Conservation (phyloP, 305 asterid genomes). For the Rubia peregrina region DNA sequence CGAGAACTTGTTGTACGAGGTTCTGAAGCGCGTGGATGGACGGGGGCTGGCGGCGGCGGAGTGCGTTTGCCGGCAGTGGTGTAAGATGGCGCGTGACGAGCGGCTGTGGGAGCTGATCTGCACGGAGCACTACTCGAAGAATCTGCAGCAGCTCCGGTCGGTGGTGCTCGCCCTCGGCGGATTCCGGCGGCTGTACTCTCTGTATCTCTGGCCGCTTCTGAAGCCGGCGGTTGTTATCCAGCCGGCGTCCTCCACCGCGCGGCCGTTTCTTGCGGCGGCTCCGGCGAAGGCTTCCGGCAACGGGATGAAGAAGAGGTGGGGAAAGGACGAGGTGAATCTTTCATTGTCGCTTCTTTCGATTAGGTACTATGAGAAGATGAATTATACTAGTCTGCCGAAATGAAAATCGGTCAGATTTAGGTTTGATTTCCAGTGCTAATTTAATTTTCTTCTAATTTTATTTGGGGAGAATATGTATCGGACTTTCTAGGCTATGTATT, state of each 20-base stretch:
- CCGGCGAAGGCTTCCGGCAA: slow-evolving; percentile 29
- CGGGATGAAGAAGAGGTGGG: slow-evolving; percentile 63
- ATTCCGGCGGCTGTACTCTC: slow-evolving; percentile 76
- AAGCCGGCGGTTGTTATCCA: slow-evolving; percentile 39
- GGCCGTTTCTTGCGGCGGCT: slow-evolving; percentile 53
- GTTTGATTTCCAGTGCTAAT: slow-evolving; percentile 6
- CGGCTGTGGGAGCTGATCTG: slow-evolving; percentile 97
- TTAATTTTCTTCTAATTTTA: not conserved
- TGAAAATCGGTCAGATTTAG: slow-evolving; percentile 24
- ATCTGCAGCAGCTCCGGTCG: slow-evolving; percentile 58
- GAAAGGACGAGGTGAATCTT: slow-evolving; percentile 90
- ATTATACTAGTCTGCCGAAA: slow-evolving; percentile 40
- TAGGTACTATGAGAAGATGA: slow-evolving; percentile 83
- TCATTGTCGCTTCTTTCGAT: slow-evolving; percentile 83
- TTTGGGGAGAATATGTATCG: not conserved
- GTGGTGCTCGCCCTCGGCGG: slow-evolving; percentile 91
- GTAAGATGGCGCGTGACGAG: slow-evolving; percentile 73
- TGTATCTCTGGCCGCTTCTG: slow-evolving; percentile 75
- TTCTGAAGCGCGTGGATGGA: slow-evolving; percentile 78
- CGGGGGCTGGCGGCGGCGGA: slow-evolving; percentile 70
- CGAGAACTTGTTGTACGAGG: slow-evolving; percentile 77
- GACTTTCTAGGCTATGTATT: not conserved
- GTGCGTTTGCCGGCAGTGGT: slow-evolving; percentile 85
- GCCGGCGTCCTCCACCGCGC: slow-evolving; percentile 39
- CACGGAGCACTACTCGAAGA: slow-evolving; percentile 52